Evolutionary conservation across 2,329 filamentous ascomycete genomes (phyloP), one percentile per base, ranked within the genome.

Genomic region (Neonectria sp.): DNA sequence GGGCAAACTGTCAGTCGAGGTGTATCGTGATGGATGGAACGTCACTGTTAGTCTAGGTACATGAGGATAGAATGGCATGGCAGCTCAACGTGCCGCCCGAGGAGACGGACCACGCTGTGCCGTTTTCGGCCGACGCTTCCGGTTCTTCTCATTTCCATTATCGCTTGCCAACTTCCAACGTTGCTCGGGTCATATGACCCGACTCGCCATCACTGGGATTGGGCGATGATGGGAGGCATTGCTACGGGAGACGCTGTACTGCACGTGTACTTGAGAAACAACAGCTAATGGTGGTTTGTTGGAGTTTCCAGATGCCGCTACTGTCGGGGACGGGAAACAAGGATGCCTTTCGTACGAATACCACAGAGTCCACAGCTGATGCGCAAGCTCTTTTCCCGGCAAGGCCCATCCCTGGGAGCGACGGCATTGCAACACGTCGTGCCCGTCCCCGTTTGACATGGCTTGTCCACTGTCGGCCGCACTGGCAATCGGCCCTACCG

Each of bases 21-120:
- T 56, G 61, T 52, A 55, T 65, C 65, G 24, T 60, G 65, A 62
- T 63, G 68, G 58, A 70, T 70, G 68, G 65, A 70, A 70, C 68
- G 68, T 70, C 67, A 68, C 65, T 29, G 62, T 49, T 43, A 8
- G 37, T n/a, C 13, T 6, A 17, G 40, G 51, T 21, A 49, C 48
- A 37, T 24, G 11, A 49, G 40, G 7, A 17, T n/a, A 25, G 37
- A 35, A 40, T 61, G 63, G 53, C 46, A 52, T 48, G 40, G 29
- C 33, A 37, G 58, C 12, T 67, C 49, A 67, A 67, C 40, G 64
- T 67, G 35, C 48, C 48, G 57, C 62, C 40, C 27, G 29, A 33
- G 21, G 33, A 24, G 17, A 12, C 49, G 48, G 40, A 60, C 29
- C 45, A 60, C 29, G 37, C n/a, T 53, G 33, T 46, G 46, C 58